Conservation (phyloP, 306 rosid genomes). For the Glycyrrhiza uralensis region DNA sequence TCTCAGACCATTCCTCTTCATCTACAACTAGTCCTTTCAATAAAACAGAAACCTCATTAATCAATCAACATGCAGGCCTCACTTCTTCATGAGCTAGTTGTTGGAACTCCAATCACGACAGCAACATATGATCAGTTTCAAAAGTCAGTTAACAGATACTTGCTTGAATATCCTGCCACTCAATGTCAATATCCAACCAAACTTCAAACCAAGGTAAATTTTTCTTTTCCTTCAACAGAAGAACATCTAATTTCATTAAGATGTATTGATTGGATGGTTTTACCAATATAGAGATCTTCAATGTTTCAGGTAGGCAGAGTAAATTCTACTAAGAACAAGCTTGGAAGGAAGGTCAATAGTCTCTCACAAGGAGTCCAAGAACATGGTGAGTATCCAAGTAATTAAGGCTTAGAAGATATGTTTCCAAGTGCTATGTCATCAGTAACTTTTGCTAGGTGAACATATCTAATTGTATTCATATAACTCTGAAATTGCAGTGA, state of each 20-base stretch:
- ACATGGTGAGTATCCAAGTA: slow-evolving; percentile 3
- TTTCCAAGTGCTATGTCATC: background rate
- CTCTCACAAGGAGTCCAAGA: slow-evolving; percentile 10
- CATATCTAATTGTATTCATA: background rate
- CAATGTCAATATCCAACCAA: slow-evolving; percentile 1
- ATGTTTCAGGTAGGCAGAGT: slow-evolving; percentile 17
- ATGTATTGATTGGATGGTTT: background rate
- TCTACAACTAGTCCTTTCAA: background rate
- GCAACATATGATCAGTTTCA: slow-evolving; percentile 21
- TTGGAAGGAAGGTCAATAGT: background rate
- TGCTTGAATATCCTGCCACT: slow-evolving; percentile 18
- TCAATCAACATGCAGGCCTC: slow-evolving; percentile 37
- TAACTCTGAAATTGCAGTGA: slow-evolving; percentile 31
- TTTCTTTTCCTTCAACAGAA: background rate
- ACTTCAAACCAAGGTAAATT: slow-evolving; percentile 12
- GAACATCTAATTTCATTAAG: background rate
- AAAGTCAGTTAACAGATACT: slow-evolving; percentile 19
- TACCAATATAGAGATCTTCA: background rate
- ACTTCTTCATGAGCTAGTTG: slow-evolving; percentile 34
- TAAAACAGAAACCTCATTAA: background rate
- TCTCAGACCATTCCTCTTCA: background rate
- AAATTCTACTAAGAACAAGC: background rate
- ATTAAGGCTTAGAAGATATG: background rate
- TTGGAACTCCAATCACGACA: slow-evolving; percentile 36
- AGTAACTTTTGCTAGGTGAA: background rate